phyloP scores from a whole-genome alignment of 768 basidiomycete genomes.

The Termitomyces sp. region DNA sequence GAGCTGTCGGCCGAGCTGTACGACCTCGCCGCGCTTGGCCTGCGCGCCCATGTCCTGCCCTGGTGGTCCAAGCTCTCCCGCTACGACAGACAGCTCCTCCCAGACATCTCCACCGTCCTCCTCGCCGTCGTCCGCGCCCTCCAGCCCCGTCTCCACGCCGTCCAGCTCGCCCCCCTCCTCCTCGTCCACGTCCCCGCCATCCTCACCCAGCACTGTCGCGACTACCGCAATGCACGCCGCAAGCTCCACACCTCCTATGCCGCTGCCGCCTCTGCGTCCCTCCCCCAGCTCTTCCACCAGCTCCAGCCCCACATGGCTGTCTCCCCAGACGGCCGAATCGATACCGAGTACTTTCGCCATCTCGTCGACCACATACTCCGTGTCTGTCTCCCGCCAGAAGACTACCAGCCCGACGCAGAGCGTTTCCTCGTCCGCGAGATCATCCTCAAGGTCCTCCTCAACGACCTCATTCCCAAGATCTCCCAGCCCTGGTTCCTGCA shows the following conservation, averaged over 20 bases:
- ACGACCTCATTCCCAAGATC: constrained; percentile 60
- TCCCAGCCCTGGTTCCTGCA: constrained; percentile 92
- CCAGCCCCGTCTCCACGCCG: constrained; percentile 46
- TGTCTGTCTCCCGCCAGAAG: constrained; percentile 66
- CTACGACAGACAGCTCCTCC: constrained; percentile 79
- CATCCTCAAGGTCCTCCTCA: constrained; percentile 68
- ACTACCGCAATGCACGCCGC: constrained; percentile 63
- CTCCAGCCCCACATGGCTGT: constrained; percentile 85
- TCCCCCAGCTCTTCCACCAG: constrained; percentile 69
- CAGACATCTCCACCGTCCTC: constrained; percentile 59
- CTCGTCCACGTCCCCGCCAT: constrained; percentile 59
- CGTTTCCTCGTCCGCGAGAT: constrained; percentile 83
- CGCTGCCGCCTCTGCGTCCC: constrained; percentile 51
- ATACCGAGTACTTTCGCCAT: constrained; percentile 76
- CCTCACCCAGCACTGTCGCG: constrained; percentile 68
- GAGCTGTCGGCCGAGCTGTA: constrained; percentile 69
- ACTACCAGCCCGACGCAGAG: constrained; percentile 74
- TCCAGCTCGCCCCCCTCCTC: constrained; percentile 57
- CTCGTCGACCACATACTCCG: constrained; percentile 72
- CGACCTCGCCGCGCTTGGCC: constrained; percentile 72
- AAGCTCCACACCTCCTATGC: constrained; percentile 71
- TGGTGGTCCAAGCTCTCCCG: constrained; percentile 86
- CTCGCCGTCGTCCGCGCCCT: constrained; percentile 52
- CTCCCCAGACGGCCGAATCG: constrained; percentile 53
- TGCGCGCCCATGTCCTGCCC: constrained; percentile 73